Evolutionary conservation across 495 filamentous ascomycete genomes (phyloP).

Genomic region (Stereocaulon alpinum): DNA sequence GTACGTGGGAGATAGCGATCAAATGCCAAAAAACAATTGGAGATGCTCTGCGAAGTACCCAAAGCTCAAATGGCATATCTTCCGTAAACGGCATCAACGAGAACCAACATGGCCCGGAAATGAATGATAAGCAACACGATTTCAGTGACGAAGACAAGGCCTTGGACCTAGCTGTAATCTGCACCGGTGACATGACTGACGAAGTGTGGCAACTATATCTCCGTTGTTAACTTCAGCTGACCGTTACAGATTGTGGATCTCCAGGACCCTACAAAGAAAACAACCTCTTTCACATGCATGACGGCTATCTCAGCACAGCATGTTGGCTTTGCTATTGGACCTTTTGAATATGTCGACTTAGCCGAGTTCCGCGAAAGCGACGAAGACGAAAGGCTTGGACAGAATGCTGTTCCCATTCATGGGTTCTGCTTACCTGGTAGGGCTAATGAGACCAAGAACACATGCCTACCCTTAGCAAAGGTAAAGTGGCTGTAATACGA

Average conservation of each 20-base stretch:
- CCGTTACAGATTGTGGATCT: conserved; percentile 48
- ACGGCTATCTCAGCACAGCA: conserved; percentile 70
- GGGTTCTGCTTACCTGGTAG: conserved; percentile 84
- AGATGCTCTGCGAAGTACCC: conserved; percentile 52
- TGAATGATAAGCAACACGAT: conserved; percentile 10
- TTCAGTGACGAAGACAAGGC: conserved; percentile 69
- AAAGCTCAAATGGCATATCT: not conserved
- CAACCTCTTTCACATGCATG: conserved; percentile 64
- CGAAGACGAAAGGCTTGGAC: conserved; percentile 79
- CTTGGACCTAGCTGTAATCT: conserved; percentile 79
- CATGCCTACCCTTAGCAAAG: conserved; percentile 63
- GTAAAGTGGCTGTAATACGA: conserved; percentile 18
- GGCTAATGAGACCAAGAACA: conserved; percentile 67
- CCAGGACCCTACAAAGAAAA: conserved; percentile 66
- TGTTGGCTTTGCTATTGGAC: conserved; percentile 83
- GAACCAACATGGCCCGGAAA: conserved; percentile 2
- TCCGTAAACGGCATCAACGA: conserved; percentile 7
- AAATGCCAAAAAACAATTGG: conserved; percentile 76
- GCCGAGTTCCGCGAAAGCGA: conserved; percentile 81
- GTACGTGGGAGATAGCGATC: conserved; percentile 79
- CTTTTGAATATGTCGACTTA: conserved; percentile 87
- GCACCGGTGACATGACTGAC: conserved; percentile 76
- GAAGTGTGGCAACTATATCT: conserved; percentile 40
- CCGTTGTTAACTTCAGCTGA: conserved; percentile 19
- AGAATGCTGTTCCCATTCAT: conserved; percentile 71